Base-by-base conservation (phyloP, 2,329 filamentous ascomycete genomes). In the Phaeosphaeria sp. region DNA sequence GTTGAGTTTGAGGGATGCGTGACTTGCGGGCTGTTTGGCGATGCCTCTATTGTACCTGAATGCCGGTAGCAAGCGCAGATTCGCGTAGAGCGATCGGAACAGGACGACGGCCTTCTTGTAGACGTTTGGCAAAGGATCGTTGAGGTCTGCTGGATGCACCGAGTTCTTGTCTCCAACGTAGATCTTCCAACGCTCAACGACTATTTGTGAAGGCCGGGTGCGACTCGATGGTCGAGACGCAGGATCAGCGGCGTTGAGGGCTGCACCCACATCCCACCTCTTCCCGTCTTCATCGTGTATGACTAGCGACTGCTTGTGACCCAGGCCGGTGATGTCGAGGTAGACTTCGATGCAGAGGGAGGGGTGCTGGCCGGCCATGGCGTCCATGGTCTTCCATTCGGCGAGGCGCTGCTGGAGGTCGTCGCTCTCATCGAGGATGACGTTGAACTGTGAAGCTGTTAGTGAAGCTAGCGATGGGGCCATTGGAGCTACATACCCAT, bases 61-160 rank as follows among this genome's bases (percentile, higher is more conserved):
- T 22, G 91, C 88, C 2, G 95, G 95, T 60, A 97, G 81, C 60
- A 97, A 86, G 68, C 91, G 90, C 42, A 92, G 87, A 53, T 91
- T 91, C 49, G 91, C 87, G 76, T 91, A 97, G 46, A 99, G 84
- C 1, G 93, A 93, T 59, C 95, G 87, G 78, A 98, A 97, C 68
- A 97, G 88, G 65, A 98, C 91, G 63, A 99, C 96, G 68, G 91
- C 92, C 79, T 96, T 95, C 80, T 99, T 99, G 84, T 99, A 99
- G 57, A 97, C 89, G 51, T 92, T 94, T 15, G 95, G 93, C 51
- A 98, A 81, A 30, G 86, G 81, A 47, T 86, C 82, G 52, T 78
- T 82, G 51, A 87, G 76, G 57, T 88, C 84, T 40, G 80, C 81
- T 68, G 55, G 91, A 73, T 86, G 83, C 74, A 74, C 82, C 74